Evolutionary conservation across 257 asterid genomes (phyloP).

Genomic region (Capsicum chinense): DNA sequence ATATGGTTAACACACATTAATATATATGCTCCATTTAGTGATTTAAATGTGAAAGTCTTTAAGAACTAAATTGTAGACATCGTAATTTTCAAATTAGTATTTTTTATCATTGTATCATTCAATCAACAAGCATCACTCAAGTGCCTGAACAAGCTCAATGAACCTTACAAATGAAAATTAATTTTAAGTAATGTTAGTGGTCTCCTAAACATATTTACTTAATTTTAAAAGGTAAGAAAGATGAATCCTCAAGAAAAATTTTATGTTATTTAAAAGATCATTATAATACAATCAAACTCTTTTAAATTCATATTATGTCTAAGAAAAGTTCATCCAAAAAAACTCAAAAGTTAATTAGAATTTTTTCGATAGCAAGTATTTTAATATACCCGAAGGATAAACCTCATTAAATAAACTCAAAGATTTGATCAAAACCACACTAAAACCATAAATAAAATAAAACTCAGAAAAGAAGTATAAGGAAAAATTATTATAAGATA

Average conservation of each 20-base stretch:
- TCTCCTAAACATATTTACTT: constrained; percentile 35
- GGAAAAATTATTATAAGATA: not conserved
- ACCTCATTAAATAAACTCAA: not conserved
- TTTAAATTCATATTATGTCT: not conserved
- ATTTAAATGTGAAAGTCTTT: too few relatives aligned
- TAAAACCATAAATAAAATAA: not conserved
- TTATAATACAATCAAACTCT: constrained; percentile 20
- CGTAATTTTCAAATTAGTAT: constrained; percentile 46
- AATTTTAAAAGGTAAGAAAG: constrained; percentile 27
- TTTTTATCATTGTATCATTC: constrained; percentile 17
- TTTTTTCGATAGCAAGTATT: constrained; percentile 32
- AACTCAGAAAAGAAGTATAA: not conserved
- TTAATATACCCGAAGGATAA: not conserved
- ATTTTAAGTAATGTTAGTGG: constrained; percentile 50
- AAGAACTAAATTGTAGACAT: too few relatives aligned
- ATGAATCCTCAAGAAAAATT: constrained; percentile 10
- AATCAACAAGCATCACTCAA: constrained; percentile 31
- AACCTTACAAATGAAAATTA: constrained; percentile 20
- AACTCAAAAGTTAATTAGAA: constrained; percentile 51
- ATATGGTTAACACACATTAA: not conserved
- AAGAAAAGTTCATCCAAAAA: constrained; percentile 18
- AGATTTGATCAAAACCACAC: not conserved
- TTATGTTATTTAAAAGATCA: constrained; percentile 33
- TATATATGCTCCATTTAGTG: too few relatives aligned
- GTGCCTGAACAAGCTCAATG: constrained; percentile 1